Conservation (phyloP, 495 filamentous ascomycete genomes). For the Penicillium turbatum region DNA sequence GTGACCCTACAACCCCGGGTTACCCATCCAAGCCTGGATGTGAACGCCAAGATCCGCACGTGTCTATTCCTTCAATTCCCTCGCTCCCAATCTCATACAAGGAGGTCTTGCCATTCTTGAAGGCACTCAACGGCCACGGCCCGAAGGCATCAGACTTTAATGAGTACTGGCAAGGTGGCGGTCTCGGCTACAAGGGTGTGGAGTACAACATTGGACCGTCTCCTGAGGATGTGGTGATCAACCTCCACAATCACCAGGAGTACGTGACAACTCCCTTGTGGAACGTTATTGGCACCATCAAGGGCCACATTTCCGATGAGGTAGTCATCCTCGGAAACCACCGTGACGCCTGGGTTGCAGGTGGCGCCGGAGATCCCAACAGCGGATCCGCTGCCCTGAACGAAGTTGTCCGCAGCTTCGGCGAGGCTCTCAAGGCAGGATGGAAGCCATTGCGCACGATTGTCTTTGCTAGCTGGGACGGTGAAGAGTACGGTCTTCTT, state of each 20-base stretch:
- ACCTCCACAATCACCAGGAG: conserved; percentile 82
- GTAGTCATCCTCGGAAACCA: conserved; percentile 94
- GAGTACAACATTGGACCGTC: conserved; percentile 90
- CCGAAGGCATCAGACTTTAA: conserved; percentile 74
- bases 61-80: conserved; percentile 75
- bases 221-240: conserved; percentile 67
- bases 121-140: conserved; percentile 84
- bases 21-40: conserved; percentile 90
- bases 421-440: conserved; percentile 64
- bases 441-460: conserved; percentile 88
- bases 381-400: conserved; percentile 86
- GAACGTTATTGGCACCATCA: conserved; percentile 94
- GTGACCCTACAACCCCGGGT: conserved; percentile 82
- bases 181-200: conserved; percentile 76
- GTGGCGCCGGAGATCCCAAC: conserved; percentile 80
- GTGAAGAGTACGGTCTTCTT: conserved; percentile 67
- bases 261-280: conserved; percentile 86
- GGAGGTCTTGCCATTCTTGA: conserved; percentile 80
- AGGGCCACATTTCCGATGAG: conserved; percentile 81
- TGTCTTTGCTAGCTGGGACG: conserved; percentile 72
- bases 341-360: conserved; percentile 89
- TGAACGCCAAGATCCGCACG: conserved; percentile 66
- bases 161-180: conserved; percentile 65
- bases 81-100: conserved; percentile 87
- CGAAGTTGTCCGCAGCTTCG: conserved; percentile 80